phyloP scores from a whole-genome alignment of 331 rosid species.

The Cydonia oblonga region DNA sequence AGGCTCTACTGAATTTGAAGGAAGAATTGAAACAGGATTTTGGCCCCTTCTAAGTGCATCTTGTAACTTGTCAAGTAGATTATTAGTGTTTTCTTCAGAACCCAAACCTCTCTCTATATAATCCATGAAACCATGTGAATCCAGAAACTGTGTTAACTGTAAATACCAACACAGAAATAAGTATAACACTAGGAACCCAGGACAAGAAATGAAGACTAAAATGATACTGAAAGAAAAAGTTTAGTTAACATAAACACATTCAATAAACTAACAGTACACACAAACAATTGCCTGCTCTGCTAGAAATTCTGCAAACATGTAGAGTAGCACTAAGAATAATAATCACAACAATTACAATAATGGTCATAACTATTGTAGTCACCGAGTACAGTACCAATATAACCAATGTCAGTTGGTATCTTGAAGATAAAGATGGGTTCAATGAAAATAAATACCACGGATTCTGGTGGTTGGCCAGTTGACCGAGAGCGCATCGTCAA shows the following conservation, averaged over 20 bases:
- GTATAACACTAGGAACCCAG: slow-evolving; percentile 3
- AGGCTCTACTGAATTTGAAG: slow-evolving; percentile 55
- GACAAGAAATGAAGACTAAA: background rate
- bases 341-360: slow-evolving; percentile 7
- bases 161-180: slow-evolving; percentile 15
- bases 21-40: slow-evolving; percentile 82
- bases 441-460: slow-evolving; percentile 52
- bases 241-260: background rate
- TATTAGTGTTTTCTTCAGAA: slow-evolving; percentile 67
- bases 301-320: background rate
- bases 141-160: slow-evolving; percentile 82
- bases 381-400: background rate
- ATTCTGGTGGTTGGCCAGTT: slow-evolving; percentile 77
- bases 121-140: slow-evolving; percentile 88
- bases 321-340: background rate
- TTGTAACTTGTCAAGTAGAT: slow-evolving; percentile 88
- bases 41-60: slow-evolving; percentile 98
- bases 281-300: background rate
- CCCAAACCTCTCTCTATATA: slow-evolving; percentile 80
- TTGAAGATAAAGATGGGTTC: slow-evolving; percentile 13
- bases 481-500: slow-evolving; percentile 82
- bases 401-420: slow-evolving; percentile 1
- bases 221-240: background rate
- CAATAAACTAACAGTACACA: background rate
- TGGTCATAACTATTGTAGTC: background rate